Evolutionary conservation across 257 asterid genomes (phyloP).

Genomic region (Solanum clarkiae): DNA sequence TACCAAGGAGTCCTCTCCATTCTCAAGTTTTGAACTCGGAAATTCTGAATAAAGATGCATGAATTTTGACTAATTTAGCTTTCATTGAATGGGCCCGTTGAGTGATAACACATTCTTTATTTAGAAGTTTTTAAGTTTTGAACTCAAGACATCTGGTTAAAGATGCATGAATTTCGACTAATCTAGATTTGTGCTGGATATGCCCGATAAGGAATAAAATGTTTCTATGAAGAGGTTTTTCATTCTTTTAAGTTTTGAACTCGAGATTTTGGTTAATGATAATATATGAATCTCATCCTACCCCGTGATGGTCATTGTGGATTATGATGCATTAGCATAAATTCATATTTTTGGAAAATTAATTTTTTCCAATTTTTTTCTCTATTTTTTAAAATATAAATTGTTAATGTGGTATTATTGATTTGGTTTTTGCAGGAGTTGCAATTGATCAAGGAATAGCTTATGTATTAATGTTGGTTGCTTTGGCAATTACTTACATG

Average conservation of each 20-base stretch:
- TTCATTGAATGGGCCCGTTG: not conserved
- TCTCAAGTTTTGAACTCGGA: not conserved
- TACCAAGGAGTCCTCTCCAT: not conserved
- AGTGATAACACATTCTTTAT: not conserved
- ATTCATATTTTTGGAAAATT: not conserved
- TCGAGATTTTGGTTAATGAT: too few relatives aligned
- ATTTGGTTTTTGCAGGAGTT: slow-evolving; percentile 33
- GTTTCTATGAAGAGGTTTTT: too few relatives aligned
- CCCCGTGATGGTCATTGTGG: not conserved
- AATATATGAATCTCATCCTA: too few relatives aligned
- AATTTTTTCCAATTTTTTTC: too few relatives aligned
- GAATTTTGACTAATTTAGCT: not conserved
- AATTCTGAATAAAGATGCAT: not conserved
- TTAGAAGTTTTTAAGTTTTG: too few relatives aligned
- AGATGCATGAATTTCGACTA: not conserved
- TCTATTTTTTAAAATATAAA: not conserved
- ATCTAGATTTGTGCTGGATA: too few relatives aligned
- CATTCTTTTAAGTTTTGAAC: too few relatives aligned
- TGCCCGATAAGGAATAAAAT: too few relatives aligned
- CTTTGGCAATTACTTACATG: slow-evolving; percentile 60
- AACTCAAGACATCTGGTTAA: not conserved
- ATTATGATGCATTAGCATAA: not conserved
- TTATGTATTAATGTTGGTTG: slow-evolving; percentile 56
- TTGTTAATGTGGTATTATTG: not conserved
- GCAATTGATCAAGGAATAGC: slow-evolving; percentile 74